These are phyloP conservation scores for Didymella pinodella DNA, from an alignment of 2,329 filamentous ascomycete species.

Conservation along the genomic window DNA sequence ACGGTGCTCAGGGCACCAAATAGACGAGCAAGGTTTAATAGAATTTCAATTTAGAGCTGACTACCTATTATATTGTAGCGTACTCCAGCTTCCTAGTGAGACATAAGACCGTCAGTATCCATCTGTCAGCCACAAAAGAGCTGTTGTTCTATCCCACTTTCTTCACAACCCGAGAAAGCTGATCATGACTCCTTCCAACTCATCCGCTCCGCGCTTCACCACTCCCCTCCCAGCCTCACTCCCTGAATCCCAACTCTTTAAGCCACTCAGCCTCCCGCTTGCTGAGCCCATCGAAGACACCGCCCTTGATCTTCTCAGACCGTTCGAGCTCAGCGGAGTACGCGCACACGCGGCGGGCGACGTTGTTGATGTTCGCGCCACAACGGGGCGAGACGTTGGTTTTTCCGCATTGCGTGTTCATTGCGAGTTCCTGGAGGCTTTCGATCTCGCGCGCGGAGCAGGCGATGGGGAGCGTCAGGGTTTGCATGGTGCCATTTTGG, in stretches of 20 bases:
- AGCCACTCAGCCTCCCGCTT: not conserved
- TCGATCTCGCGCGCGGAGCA: not conserved
- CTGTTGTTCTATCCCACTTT: too few species aligned
- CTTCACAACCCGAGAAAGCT: too few species aligned
- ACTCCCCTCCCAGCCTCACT: not conserved
- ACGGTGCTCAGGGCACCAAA: slow-evolving; percentile 58
- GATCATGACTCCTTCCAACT: too few species aligned
- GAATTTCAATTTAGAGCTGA: not conserved
- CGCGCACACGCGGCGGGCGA: not conserved
- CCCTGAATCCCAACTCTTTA: not conserved
- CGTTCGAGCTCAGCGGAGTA: not conserved
- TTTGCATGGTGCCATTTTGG: not conserved
- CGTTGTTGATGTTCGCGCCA: not conserved
- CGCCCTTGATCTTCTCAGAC: not conserved
- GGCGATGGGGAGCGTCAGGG: not conserved
- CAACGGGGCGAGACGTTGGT: not conserved
- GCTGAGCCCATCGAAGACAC: not conserved
- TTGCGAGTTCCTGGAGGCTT: not conserved
- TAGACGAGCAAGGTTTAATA: slow-evolving; percentile 11
- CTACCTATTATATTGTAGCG: too few species aligned
- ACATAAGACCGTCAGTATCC: too few species aligned
- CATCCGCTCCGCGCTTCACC: too few species aligned
- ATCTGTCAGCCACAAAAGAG: not conserved
- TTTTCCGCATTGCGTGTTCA: not conserved
- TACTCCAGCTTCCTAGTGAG: too few species aligned